phyloP scores from a whole-genome alignment of 1,284 basidiomycete species.

The Trichosporon sp. region DNA sequence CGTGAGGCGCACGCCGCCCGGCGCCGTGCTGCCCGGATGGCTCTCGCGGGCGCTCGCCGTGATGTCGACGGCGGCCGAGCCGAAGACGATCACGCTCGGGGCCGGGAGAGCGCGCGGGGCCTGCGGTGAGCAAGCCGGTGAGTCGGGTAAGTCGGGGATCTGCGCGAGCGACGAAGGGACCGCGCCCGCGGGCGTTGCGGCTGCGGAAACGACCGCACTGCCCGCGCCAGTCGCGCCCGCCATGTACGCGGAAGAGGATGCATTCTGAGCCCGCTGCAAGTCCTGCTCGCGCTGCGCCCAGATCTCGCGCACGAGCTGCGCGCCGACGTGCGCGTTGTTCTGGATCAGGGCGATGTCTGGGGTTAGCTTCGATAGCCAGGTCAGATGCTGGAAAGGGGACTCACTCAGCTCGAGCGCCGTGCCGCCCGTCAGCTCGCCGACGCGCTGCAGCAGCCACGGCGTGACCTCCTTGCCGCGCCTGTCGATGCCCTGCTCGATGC shows the following conservation, averaged over 20 bases:
- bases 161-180: not conserved
- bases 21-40: conserved; percentile 61
- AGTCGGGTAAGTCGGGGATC: not conserved
- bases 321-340: conserved; percentile 85
- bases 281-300: conserved; percentile 21
- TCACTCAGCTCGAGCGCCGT: conserved; percentile 67
- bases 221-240: not conserved
- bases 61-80: conserved; percentile 81
- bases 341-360: conserved; percentile 81
- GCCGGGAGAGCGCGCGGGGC: conserved; percentile 19
- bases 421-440: conserved; percentile 75
- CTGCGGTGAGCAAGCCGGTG: not conserved
- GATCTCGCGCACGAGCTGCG: conserved; percentile 75
- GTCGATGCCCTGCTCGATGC: conserved; percentile 73
- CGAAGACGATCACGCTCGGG: conserved; percentile 61
- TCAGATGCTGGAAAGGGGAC: conserved; percentile 30
- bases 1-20: conserved; percentile 68
- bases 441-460: conserved; percentile 85
- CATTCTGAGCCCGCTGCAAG: conserved; percentile 16
- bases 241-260: conserved; percentile 27
- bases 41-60: conserved; percentile 55
- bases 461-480: conserved; percentile 86
- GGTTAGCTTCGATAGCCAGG: not conserved
- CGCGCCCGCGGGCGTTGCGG: not conserved
- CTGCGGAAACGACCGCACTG: too few species aligned